Conservation (phyloP, 2,329 filamentous ascomycete genomes). For the Colletotrichum sp. region DNA sequence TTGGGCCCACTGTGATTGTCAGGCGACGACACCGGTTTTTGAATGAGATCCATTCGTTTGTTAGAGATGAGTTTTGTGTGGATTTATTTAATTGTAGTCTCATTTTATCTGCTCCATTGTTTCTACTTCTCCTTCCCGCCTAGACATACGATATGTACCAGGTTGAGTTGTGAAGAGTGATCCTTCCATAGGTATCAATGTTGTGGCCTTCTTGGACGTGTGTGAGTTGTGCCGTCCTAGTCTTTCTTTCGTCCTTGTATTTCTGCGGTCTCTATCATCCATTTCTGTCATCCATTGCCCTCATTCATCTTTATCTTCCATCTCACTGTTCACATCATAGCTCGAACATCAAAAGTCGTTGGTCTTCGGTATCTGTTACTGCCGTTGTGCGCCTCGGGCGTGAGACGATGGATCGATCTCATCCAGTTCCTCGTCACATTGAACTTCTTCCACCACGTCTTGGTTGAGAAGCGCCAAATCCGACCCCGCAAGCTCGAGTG, state of each 20-base stretch:
- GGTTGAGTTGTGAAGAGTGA: not conserved
- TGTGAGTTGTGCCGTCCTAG: not conserved
- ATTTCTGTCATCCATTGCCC: not conserved
- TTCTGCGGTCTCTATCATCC: not conserved
- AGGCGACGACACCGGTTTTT: not conserved
- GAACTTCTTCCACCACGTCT: not conserved
- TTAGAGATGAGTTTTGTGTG: not conserved
- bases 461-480: not conserved
- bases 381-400: not conserved
- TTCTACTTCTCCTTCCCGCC: not conserved
- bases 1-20: not conserved
- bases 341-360: not conserved
- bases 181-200: not conserved
- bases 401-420: not conserved
- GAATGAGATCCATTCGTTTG: not conserved
- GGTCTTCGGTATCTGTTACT: not conserved
- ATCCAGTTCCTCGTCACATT: not conserved
- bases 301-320: not conserved
- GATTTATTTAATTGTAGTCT: not conserved
- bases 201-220: not conserved
- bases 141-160: not conserved
- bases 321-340: not conserved
- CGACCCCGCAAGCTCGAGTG: not conserved
- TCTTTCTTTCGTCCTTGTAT: not conserved
- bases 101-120: not conserved